These are phyloP conservation scores for Ascochyta fabae DNA, from an alignment of 2,329 filamentous ascomycete genomes.

Conservation along the genomic window DNA sequence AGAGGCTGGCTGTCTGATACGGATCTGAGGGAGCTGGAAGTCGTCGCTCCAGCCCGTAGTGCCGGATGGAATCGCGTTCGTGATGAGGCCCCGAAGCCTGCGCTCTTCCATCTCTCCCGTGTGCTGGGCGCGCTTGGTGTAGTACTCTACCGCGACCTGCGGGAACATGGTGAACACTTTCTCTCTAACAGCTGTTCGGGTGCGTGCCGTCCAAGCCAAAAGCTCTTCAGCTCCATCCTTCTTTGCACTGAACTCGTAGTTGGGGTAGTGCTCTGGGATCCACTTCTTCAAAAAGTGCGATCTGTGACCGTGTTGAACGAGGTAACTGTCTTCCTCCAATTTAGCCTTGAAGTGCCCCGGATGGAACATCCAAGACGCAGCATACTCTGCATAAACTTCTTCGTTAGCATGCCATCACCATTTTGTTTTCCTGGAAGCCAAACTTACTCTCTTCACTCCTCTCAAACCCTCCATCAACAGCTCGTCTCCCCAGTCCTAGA, in stretches of 20 bases:
- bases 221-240: conserved; percentile 6
- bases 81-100: conserved; percentile 24
- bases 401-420: neutral
- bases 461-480: conserved; percentile 25
- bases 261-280: conserved; percentile 28
- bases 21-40: conserved; percentile 15
- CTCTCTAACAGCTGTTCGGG: conserved; percentile 21
- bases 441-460: conserved; percentile 30
- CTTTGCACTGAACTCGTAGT: conserved; percentile 6
- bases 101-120: conserved; percentile 29
- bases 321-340: conserved; percentile 28
- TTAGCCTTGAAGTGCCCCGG: conserved; percentile 31
- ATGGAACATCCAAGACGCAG: conserved; percentile 34
- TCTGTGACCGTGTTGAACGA: conserved; percentile 25
- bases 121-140: conserved; percentile 24
- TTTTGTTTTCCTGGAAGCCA: too few relatives aligned
- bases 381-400: conserved; percentile 33
- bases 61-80: conserved; percentile 24
- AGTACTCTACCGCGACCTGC: conserved; percentile 21
- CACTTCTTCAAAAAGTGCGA: conserved; percentile 32
- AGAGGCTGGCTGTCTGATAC: neutral
- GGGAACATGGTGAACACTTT: conserved; percentile 36
- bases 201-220: conserved; percentile 27
- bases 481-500: conserved; percentile 26
- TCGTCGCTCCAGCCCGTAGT: conserved; percentile 22